Evolutionary conservation across 2,329 filamentous ascomycete genomes (phyloP), one percentile per base, ranked within the genome.

Genomic region (Dendrostoma leiphaemia): DNA sequence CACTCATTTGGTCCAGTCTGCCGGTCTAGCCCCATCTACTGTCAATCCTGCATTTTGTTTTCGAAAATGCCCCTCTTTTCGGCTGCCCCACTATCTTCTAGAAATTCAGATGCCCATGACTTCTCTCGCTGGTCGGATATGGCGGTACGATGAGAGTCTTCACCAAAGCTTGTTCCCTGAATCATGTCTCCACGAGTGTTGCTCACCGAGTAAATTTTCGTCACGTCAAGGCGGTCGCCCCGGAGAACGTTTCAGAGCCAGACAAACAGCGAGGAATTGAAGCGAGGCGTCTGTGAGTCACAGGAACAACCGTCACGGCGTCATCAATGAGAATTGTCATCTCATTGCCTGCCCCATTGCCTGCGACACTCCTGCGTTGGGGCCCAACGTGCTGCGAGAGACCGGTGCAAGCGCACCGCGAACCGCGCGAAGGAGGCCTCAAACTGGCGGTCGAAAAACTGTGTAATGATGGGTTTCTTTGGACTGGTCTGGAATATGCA

Each of bases 71-170:
- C 45, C 44, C 54, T 50, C 28, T 51, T 26, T 29, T 29, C 53
- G 44, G 51, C 26, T n/a, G n/a, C 45, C 45, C 35, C n/a, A 49
- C 34, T n/a, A 34, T 44, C 45, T 48, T 55, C 45, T 48, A 55
- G 51, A 35, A 41, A 23, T 23, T n/a, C 43, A n/a, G 6, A 51
- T n/a, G 31, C 32, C 34, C 21, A 26, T 35, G 48, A 26, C 37
- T 47, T 19, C 21, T 19, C 21, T 51, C 38, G 34, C 38, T 47
- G 43, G 45, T 51, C 31, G 47, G 49, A 19, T 31, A 8, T 44
- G 35, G 52, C 52, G 52, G 52, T 50, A 35, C 40, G 51, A 38
- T 46, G 45, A 44, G 23, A 24, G 23, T 43, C 28, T 32, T 13
- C 19, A 35, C 47, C 32, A 8, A 29, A 41, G 38, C 44, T 53